Conservation (phyloP, 495 filamentous ascomycete genomes). For the Xylaria cubensis region DNA sequence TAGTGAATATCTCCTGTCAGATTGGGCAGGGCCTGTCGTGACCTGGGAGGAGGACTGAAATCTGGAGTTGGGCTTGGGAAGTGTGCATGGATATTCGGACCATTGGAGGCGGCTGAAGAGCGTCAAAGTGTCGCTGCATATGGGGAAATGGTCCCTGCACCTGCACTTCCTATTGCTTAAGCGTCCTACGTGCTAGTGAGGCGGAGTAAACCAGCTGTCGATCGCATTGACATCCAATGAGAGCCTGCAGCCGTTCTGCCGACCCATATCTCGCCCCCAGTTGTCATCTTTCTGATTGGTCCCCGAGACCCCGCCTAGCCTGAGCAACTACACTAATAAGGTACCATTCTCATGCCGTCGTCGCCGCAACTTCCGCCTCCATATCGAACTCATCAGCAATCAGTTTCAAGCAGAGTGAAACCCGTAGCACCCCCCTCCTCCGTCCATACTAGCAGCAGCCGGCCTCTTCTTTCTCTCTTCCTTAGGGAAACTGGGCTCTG, state of each 20-base stretch:
- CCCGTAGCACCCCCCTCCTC: neutral
- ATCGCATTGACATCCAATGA: conserved; percentile 17
- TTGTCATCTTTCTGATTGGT: neutral
- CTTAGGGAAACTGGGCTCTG: neutral
- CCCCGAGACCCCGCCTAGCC: neutral
- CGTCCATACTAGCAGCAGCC: neutral
- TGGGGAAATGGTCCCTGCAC: conserved; percentile 20
- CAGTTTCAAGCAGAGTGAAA: conserved; percentile 10
- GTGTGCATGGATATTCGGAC: conserved; percentile 18
- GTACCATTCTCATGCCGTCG: conserved; percentile 20
- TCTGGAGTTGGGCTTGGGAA: conserved; percentile 7
- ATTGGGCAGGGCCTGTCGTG: conserved; percentile 26
- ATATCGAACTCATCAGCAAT: conserved; percentile 20
- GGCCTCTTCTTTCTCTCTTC: too few relatives aligned
- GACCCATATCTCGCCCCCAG: conserved; percentile 7
- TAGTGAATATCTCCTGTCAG: conserved; percentile 15
- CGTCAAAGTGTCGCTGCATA: conserved; percentile 20
- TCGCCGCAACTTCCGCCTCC: conserved; percentile 23
- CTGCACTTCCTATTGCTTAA: conserved; percentile 18
- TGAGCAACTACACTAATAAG: conserved; percentile 13
- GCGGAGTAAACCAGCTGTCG: conserved; percentile 26
- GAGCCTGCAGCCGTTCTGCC: neutral
- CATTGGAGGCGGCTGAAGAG: conserved; percentile 33
- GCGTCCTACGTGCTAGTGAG: conserved; percentile 24
- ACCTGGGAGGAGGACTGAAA: neutral